These are phyloP conservation scores for Hygrocybe coccinea DNA, from an alignment of 768 basidiomycete genomes.

Conservation along the genomic window DNA sequence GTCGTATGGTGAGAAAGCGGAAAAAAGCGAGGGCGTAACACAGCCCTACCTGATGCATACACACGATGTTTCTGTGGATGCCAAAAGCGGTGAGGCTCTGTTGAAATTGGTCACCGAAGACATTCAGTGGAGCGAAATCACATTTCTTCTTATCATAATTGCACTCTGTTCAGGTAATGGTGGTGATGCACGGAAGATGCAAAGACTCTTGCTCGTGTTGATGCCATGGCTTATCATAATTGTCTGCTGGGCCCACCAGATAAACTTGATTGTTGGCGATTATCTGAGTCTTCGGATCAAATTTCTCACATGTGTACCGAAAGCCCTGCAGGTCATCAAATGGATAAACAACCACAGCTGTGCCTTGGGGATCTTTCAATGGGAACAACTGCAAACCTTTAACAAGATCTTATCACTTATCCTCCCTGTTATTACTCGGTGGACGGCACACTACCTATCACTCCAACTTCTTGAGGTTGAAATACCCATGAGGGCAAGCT, in stretches of 20 bases:
- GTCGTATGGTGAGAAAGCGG: too few species aligned
- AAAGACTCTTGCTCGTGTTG: slow-evolving; percentile 6
- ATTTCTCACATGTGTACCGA: slow-evolving; percentile 16
- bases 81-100: slow-evolving; percentile 24
- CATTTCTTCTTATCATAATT: slow-evolving; percentile 12
- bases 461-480: slow-evolving; percentile 13
- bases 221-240: slow-evolving; percentile 15
- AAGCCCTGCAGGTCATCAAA: slow-evolving; percentile 9
- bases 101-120: slow-evolving; percentile 20
- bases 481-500: slow-evolving; percentile 5
- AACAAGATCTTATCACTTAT: slow-evolving; percentile 18
- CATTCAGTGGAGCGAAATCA: slow-evolving; percentile 19
- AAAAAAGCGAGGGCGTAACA: too few species aligned
- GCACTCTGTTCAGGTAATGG: slow-evolving; percentile 22
- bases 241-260: slow-evolving; percentile 26
- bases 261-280: slow-evolving; percentile 23
- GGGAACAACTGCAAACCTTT: slow-evolving; percentile 9
- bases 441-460: slow-evolving; percentile 16
- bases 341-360: slow-evolving; percentile 28
- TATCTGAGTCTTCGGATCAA: slow-evolving; percentile 10
- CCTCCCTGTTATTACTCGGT: slow-evolving; percentile 17
- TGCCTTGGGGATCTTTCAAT: slow-evolving; percentile 19
- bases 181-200: slow-evolving; percentile 17
- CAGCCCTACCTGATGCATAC: slow-evolving; percentile 16
- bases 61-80: slow-evolving; percentile 20